Percentiles rank a stretch among this genome's conserved stretches.
These are phyloP conservation scores for Salisapilia sapeloensis DNA, from an alignment of 352 stramenopile genomes.

Conservation along the genomic window DNA sequence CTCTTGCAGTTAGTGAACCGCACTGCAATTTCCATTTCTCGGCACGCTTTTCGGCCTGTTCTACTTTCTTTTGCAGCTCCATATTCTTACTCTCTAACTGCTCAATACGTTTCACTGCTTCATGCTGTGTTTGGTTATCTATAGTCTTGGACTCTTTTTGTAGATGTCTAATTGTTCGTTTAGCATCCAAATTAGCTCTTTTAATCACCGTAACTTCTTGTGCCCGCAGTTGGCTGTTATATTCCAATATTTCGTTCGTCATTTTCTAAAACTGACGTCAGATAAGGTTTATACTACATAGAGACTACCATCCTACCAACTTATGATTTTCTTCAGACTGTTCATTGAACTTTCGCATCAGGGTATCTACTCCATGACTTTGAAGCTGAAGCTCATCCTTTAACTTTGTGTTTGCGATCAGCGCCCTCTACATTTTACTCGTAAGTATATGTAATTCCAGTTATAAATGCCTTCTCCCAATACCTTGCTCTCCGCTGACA, in stretches of 20 bases:
- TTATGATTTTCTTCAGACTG: conserved; percentile 49
- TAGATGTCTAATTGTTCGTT: conserved; percentile 43
- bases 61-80: conserved; percentile 14
- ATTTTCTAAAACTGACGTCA: conserved; percentile 35
- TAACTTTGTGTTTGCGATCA: conserved; percentile 66
- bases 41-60: conserved; percentile 26
- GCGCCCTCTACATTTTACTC: conserved; percentile 37
- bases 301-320: conserved; percentile 20
- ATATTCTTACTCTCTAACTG: conserved; percentile 46
- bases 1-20: conserved; percentile 20
- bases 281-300: not conserved
- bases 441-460: not conserved
- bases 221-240: conserved; percentile 40
- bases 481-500: conserved; percentile 71
- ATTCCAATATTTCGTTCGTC: conserved; percentile 56
- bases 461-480: too few relatives aligned
- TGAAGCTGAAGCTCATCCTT: conserved; percentile 65
- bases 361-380: conserved; percentile 62
- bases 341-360: conserved; percentile 58
- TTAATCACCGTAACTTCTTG: conserved; percentile 45
- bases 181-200: conserved; percentile 32
- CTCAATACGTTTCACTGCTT: conserved; percentile 25
- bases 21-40: conserved; percentile 53
- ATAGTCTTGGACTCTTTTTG: conserved; percentile 26
- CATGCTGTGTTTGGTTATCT: conserved; percentile 34